phyloP scores from a whole-genome alignment of 2,329 filamentous ascomycete genomes.

The Keithomyces neogunnii region DNA sequence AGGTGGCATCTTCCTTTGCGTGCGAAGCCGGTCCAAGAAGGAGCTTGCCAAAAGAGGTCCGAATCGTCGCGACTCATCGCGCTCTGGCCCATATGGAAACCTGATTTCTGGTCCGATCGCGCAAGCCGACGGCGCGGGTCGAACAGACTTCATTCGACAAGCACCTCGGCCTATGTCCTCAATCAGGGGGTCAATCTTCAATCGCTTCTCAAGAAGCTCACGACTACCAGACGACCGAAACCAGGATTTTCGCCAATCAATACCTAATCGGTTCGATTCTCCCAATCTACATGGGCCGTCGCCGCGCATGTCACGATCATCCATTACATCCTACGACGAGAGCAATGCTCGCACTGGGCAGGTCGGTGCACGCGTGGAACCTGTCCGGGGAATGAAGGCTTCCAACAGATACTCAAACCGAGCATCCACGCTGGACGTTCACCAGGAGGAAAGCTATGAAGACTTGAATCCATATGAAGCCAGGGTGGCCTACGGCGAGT shows the following conservation, averaged over 20 bases:
- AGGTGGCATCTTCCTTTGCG: conserved; percentile 31
- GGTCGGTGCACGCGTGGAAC: conserved; percentile 19
- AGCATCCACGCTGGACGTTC: conserved; percentile 23
- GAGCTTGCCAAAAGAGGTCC: conserved; percentile 6
- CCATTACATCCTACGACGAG: conserved; percentile 18
- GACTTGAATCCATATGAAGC: conserved; percentile 45
- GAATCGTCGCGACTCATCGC: too few species aligned
- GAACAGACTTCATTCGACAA: conserved; percentile 46
- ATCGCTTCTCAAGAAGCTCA: conserved; percentile 4
- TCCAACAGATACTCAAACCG: conserved; percentile 16
- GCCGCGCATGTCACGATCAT: conserved; percentile 11
- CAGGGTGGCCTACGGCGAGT: conserved; percentile 22
- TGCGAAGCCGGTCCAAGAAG: conserved; percentile 20
- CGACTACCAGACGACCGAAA: neutral
- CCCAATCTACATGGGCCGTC: conserved; percentile 17
- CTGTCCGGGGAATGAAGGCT: conserved; percentile 32
- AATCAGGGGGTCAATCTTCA: neutral
- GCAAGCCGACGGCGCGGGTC: conserved; percentile 27
- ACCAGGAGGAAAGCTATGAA: conserved; percentile 36
- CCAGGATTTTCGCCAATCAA: conserved; percentile 17
- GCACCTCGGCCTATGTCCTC: conserved; percentile 8
- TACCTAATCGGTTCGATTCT: conserved; percentile 28
- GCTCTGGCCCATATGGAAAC: conserved; percentile 23
- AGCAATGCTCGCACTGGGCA: conserved; percentile 16
- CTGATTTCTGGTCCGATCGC: conserved; percentile 52